Evolutionary conservation across 1,284 basidiomycete species (phyloP), one percentile per base, ranked within the genome.

Genomic region (Ceratobasidium sp.): DNA sequence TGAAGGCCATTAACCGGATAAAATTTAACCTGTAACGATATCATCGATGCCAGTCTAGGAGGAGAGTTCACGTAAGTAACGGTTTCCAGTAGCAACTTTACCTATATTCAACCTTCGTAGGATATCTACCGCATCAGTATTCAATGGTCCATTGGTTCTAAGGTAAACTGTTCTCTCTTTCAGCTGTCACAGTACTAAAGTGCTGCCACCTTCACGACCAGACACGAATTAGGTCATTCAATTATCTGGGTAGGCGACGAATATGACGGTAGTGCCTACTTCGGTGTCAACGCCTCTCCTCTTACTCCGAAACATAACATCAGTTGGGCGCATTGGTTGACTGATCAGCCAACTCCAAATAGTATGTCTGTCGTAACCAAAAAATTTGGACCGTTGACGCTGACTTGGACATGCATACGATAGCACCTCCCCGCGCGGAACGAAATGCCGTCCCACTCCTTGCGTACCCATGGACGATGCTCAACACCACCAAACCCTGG

Each of bases 261-360:
- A 79, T 94, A 94, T 75, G 92, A 94, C 73, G 92, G 91, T 1
- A 91, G 91, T 0, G 87, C 81, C 1, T 94, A 94, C 77, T 90
- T 84, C 72, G 92, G 92, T 2, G 84, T 84, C 49, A 92, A 94
- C 76, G 84, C 90, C 2, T 83, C 82, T 29, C 79, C 83, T 71
- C 70, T 78, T 27, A 75, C 78, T 13, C 70, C 79, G 42, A 56
- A 54, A 13, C 13, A 57, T 25, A 77, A 81, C 8, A 77, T 91
- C 38, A 84, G 87, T 10, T 94, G 92, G 92, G 77, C 80, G 0
- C 86, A 90, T 70, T 92, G 89, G 89, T 80, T 93, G 60, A 81
- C 86, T 0, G 73, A 82, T n/a, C 74, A 80, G 0, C 57, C 74
- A 20, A 62, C 31, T 58, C 45, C 50, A 31, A 72, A 45, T 62